Conservation (phyloP, 176 grass and related monocot species). For the Saccharum spontaneum region DNA sequence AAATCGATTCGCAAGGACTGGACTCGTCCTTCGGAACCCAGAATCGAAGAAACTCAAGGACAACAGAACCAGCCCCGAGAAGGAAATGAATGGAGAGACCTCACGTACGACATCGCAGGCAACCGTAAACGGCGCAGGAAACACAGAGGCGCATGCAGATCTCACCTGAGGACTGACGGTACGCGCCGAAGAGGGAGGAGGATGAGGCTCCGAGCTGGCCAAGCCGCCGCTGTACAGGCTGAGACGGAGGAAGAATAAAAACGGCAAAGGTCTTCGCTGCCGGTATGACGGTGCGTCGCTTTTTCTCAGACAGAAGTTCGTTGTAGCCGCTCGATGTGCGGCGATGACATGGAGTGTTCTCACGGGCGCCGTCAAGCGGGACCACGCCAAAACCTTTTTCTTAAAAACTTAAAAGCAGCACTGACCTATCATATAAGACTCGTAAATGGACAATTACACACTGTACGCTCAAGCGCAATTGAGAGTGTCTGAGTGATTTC, state of each 20-base stretch:
- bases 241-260: not conserved
- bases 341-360: not conserved
- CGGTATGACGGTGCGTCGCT: not conserved
- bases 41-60: not conserved
- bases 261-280: not conserved
- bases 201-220: not conserved
- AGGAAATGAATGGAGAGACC: not conserved
- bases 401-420: too few species aligned
- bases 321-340: slow-evolving; percentile 16
- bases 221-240: not conserved
- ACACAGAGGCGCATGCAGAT: not conserved
- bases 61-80: not conserved
- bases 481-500: too few species aligned
- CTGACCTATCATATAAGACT: too few species aligned
- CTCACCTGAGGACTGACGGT: slow-evolving; percentile 27
- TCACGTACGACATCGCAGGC: not conserved
- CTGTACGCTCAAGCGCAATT: too few species aligned
- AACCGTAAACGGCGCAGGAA: not conserved
- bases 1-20: not conserved
- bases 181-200: not conserved
- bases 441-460: too few species aligned
- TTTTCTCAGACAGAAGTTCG: not conserved
- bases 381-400: not conserved
- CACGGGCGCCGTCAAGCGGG: not conserved
- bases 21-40: not conserved